A percentile compares a stretch with the other conserved stretches of the same genome.
These are phyloP conservation scores for Pneumocystis wakefieldiae DNA, from an alignment of 1,139 yeast genomes.

Conservation along the genomic window DNA sequence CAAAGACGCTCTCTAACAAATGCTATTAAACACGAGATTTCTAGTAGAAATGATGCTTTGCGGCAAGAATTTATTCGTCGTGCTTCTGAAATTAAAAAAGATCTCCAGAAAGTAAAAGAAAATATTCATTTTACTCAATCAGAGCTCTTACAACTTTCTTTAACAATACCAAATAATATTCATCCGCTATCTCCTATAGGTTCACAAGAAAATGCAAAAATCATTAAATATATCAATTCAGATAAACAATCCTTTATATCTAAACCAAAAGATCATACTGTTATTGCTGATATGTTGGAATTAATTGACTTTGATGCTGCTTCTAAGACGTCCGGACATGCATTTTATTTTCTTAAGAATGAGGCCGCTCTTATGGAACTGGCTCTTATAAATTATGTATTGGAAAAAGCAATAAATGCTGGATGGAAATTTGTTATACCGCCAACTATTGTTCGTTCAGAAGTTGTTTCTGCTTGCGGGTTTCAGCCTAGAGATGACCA, in stretches of 20 bases:
- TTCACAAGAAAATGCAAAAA: slow-evolving; percentile 13
- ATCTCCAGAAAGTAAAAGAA: slow-evolving; percentile 10
- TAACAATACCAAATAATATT: slow-evolving; percentile 15
- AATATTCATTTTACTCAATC: slow-evolving; percentile 5
- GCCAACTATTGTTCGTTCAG: slow-evolving; percentile 71
- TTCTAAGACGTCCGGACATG: slow-evolving; percentile 62
- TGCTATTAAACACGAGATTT: slow-evolving; percentile 5
- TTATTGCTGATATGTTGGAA: slow-evolving; percentile 45
- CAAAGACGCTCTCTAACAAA: slow-evolving; percentile 11
- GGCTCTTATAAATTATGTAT: slow-evolving; percentile 69
- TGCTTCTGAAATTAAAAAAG: slow-evolving; percentile 13
- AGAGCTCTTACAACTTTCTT: slow-evolving; percentile 9
- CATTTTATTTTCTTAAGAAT: slow-evolving; percentile 75
- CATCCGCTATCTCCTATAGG: slow-evolving; percentile 14
- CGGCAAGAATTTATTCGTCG: slow-evolving; percentile 3
- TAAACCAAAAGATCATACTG: slow-evolving; percentile 41
- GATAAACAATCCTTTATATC: slow-evolving; percentile 3
- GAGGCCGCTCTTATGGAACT: slow-evolving; percentile 85
- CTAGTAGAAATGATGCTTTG: not conserved
- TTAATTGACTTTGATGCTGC: slow-evolving; percentile 61
- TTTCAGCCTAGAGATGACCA: slow-evolving; percentile 86
- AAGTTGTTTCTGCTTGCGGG: slow-evolving; percentile 78
- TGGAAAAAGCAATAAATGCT: slow-evolving; percentile 44
- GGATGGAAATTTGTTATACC: slow-evolving; percentile 68
- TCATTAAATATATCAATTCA: slow-evolving; percentile 13